These are phyloP conservation scores for Mycosphaerella arachidis DNA, from an alignment of 2,329 filamentous ascomycete genomes.

Conservation along the genomic window DNA sequence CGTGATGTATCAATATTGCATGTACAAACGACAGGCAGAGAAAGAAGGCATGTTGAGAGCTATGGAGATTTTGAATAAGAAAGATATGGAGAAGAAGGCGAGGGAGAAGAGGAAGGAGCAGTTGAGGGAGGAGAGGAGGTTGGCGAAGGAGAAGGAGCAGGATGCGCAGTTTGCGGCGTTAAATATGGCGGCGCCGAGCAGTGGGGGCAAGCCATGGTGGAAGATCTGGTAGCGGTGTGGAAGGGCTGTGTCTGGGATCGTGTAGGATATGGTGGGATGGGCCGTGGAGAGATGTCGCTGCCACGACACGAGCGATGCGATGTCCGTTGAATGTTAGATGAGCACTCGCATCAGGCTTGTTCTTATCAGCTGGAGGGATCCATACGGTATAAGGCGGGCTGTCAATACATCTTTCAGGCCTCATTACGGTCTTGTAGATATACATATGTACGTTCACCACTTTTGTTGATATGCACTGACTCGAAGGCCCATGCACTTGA, in stretches of 20 bases:
- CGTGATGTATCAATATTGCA: slow-evolving; percentile 78
- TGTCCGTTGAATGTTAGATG: too few relatives aligned
- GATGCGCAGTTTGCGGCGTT: slow-evolving; percentile 33
- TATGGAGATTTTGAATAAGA: slow-evolving; percentile 73
- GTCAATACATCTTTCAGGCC: background rate
- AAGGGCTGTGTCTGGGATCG: background rate
- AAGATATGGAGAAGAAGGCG: slow-evolving; percentile 60
- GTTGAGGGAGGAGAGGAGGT: slow-evolving; percentile 37
- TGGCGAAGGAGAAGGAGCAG: slow-evolving; percentile 42
- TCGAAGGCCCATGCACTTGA: too few relatives aligned
- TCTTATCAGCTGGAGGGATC: too few relatives aligned
- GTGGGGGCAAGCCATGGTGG: slow-evolving; percentile 30
- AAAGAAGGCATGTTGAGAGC: slow-evolving; percentile 78
- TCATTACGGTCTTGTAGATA: too few relatives aligned
- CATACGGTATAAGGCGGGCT: too few relatives aligned
- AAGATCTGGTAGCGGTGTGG: slow-evolving; percentile 30
- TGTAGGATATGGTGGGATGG: too few relatives aligned
- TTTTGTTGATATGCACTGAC: too few relatives aligned
- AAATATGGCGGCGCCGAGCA: slow-evolving; percentile 16
- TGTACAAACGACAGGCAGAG: slow-evolving; percentile 68
- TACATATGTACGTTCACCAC: too few relatives aligned
- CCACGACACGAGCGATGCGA: too few relatives aligned
- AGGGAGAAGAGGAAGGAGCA: slow-evolving; percentile 43
- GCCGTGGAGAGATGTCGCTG: too few relatives aligned
- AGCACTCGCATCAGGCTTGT: too few relatives aligned